These are phyloP conservation scores for Zymoseptoria ardabiliae DNA, from an alignment of 2,329 filamentous ascomycete genomes.

Conservation along the genomic window DNA sequence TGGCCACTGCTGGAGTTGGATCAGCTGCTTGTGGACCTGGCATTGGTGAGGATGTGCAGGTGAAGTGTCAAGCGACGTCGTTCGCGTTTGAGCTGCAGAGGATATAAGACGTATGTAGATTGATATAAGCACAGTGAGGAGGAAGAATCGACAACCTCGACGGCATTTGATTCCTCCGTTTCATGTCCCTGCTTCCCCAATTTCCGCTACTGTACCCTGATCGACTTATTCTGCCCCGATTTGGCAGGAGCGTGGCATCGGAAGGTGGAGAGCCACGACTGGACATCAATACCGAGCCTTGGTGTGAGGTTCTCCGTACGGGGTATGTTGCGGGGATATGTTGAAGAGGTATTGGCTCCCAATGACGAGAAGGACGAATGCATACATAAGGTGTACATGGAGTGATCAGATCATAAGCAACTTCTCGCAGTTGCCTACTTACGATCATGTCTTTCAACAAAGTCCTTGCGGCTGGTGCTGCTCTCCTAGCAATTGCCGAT, in stretches of 20 bases:
- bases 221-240: background rate
- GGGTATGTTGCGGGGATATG: too few relatives aligned
- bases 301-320: too few relatives aligned
- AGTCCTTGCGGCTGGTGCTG: background rate
- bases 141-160: background rate
- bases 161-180: background rate
- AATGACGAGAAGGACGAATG: background rate
- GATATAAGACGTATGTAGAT: background rate
- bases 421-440: background rate
- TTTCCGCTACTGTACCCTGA: background rate
- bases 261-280: background rate
- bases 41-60: constrained; percentile 2
- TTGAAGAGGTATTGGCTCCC: background rate
- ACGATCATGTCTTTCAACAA: background rate
- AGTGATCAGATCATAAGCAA: background rate
- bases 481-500: background rate
- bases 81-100: constrained; percentile 5
- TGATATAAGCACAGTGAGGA: background rate
- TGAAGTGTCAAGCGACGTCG: background rate
- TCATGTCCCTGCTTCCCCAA: background rate
- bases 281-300: background rate
- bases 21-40: constrained; percentile 7
- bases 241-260: background rate
- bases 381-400: background rate
- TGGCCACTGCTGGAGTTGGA: constrained; percentile 6